These are phyloP conservation scores for Vitis hybrid DNA, from an alignment of 177 flowering plant species.

Conservation along the genomic window DNA sequence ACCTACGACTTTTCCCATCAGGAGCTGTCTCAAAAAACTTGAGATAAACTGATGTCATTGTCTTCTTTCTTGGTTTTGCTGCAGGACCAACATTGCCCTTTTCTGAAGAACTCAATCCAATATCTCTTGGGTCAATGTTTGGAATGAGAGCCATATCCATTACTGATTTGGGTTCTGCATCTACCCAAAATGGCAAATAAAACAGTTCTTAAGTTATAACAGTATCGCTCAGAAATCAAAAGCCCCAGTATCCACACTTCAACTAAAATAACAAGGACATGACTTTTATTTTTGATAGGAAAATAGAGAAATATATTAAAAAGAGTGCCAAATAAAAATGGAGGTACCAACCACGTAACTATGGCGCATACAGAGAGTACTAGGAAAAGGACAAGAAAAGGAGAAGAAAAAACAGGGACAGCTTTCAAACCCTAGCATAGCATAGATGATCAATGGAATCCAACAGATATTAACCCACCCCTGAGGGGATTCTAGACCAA, in stretches of 20 bases:
- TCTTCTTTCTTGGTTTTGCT: conserved; percentile 79
- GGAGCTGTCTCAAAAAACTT: conserved; percentile 88
- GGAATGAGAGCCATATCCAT: conserved; percentile 69
- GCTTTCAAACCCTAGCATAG: too few species aligned
- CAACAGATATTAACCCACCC: too few species aligned
- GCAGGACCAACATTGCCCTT: conserved; percentile 48
- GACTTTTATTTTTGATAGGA: background rate
- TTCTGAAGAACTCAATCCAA: conserved; percentile 68
- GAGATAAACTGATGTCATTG: conserved; percentile 94
- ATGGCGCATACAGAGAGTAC: too few species aligned
- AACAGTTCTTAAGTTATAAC: background rate
- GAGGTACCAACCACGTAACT: too few species aligned
- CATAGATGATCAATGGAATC: too few species aligned
- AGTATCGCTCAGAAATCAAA: background rate
- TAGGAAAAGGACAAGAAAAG: too few species aligned
- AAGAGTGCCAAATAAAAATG: too few species aligned
- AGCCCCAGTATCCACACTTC: background rate
- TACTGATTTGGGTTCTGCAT: conserved; percentile 70
- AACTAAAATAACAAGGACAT: background rate
- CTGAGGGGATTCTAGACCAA: too few species aligned
- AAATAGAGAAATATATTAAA: background rate
- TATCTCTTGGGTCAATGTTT: conserved; percentile 49
- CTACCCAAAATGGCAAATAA: conserved; percentile 33
- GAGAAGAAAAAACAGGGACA: too few species aligned
- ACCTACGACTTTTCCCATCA: conserved; percentile 88